These are phyloP conservation scores for Myrica gale DNA, from an alignment of 306 rosid species.

Conservation along the genomic window DNA sequence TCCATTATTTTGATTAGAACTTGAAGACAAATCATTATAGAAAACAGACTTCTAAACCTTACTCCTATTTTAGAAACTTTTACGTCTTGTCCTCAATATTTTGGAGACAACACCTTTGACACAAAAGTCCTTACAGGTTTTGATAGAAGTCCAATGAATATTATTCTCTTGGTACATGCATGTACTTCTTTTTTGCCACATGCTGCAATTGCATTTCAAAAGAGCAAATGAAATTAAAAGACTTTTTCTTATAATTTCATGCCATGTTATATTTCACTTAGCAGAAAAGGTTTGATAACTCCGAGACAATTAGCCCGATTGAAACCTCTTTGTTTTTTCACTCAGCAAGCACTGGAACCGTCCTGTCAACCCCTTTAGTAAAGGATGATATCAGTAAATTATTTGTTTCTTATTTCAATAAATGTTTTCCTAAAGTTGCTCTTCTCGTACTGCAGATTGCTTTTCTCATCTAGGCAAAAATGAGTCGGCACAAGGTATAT, in stretches of 20 bases:
- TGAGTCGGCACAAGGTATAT: slow-evolving; percentile 54
- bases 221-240: not conserved
- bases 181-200: too few species aligned
- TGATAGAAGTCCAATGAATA: not conserved
- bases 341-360: too few species aligned
- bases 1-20: not conserved
- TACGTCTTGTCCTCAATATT: not conserved
- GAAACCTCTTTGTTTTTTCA: too few species aligned
- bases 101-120: not conserved
- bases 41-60: not conserved
- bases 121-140: not conserved
- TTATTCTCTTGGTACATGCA: not conserved
- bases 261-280: not conserved
- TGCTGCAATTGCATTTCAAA: not conserved
- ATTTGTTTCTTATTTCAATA: not conserved
- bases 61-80: not conserved
- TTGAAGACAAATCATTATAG: not conserved
- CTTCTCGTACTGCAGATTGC: slow-evolving; percentile 60
- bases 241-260: not conserved
- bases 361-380: too few species aligned
- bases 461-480: slow-evolving; percentile 57
- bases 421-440: slow-evolving; percentile 19
- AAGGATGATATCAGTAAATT: too few species aligned
- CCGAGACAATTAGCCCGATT: not conserved
- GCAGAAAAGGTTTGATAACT: not conserved